A percentile compares a stretch with the other conserved stretches of the same genome.
Evolutionary conservation across 176 grass and related monocot genomes (phyloP).

Genomic region (Avena sativa): DNA sequence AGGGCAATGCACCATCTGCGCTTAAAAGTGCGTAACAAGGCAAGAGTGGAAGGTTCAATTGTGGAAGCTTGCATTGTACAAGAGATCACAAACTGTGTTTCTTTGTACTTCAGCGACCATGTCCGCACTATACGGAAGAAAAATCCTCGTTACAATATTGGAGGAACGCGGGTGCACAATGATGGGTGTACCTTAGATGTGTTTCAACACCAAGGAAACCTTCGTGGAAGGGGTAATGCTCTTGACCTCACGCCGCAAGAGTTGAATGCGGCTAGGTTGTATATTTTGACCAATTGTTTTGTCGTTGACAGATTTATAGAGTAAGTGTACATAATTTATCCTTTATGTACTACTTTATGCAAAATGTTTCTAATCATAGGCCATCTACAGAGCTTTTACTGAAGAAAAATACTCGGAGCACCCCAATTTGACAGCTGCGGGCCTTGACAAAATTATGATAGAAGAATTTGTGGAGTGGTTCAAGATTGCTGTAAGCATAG

Average conservation of each 20-base stretch:
- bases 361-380: too few species aligned
- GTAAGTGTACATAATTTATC: too few species aligned
- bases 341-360: too few species aligned
- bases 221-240: slow-evolving; percentile 9
- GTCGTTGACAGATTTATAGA: too few species aligned
- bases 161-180: background rate
- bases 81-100: slow-evolving; percentile 35
- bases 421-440: too few species aligned
- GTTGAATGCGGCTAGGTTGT: background rate
- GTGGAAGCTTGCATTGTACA: slow-evolving; percentile 19
- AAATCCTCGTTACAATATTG: background rate
- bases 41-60: slow-evolving; percentile 17
- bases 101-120: slow-evolving; percentile 8
- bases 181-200: slow-evolving; percentile 24
- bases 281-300: background rate
- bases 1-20: background rate
- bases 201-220: background rate
- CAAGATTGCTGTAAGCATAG: too few species aligned
- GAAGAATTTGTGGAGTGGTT: too few species aligned
- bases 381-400: too few species aligned
- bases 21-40: slow-evolving; percentile 3
- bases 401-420: too few species aligned
- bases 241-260: background rate
- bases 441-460: too few species aligned
- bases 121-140: background rate